phyloP scores from a whole-genome alignment of 441 rosid species.

The Corymbia citriodora region DNA sequence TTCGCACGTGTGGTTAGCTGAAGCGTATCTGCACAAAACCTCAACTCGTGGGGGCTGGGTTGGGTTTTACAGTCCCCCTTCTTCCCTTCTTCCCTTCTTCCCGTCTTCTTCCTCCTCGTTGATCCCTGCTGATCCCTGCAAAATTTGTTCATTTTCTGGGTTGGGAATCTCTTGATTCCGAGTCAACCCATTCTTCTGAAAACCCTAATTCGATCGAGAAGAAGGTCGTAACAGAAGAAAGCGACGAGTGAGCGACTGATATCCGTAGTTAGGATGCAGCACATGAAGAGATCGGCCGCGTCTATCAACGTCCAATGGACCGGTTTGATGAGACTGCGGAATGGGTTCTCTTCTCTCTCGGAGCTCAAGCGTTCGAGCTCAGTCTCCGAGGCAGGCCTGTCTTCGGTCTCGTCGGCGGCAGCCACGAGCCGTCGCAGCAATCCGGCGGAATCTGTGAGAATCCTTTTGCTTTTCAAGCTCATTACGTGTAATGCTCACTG shows the following conservation, averaged over 20 bases:
- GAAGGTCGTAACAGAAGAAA: not conserved
- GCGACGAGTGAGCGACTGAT: not conserved
- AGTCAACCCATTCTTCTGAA: not conserved
- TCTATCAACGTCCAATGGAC: not conserved
- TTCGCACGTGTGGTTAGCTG: not conserved
- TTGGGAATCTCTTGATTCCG: not conserved
- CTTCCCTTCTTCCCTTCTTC: not conserved
- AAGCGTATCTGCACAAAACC: not conserved
- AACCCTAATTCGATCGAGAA: not conserved
- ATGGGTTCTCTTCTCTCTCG: slow-evolving; percentile 1
- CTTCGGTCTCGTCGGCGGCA: slow-evolving; percentile 12
- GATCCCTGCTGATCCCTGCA: not conserved
- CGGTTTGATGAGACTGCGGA: slow-evolving; percentile 1
- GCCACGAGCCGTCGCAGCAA: not conserved
- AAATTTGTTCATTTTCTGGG: not conserved
- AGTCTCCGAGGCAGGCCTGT: slow-evolving; percentile 2
- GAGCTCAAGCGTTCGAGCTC: not conserved
- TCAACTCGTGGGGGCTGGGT: not conserved
- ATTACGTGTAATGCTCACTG: not conserved
- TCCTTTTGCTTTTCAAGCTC: slow-evolving; percentile 1
- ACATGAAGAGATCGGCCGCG: slow-evolving; percentile 16
- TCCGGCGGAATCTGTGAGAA: slow-evolving; percentile 13
- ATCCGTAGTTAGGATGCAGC: slow-evolving; percentile 9
- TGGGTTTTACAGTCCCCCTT: not conserved
- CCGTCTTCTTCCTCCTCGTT: not conserved